Evolutionary conservation across 2,329 filamentous ascomycete genomes (phyloP).

Genomic region (Dactylellina drechsleri): DNA sequence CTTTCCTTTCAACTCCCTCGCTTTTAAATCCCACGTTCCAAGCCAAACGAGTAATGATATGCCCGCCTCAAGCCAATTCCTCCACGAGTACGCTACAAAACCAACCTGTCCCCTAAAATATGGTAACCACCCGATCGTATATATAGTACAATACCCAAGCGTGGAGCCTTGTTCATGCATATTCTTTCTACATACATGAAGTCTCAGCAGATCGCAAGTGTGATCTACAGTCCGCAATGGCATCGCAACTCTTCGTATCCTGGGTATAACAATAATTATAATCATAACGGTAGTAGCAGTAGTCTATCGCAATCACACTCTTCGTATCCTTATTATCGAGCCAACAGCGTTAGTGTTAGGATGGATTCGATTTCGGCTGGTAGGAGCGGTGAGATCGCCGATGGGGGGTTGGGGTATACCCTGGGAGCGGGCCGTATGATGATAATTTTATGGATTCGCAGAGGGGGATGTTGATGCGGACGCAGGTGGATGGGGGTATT

Average conservation of each 20-base stretch:
- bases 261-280: too few species aligned
- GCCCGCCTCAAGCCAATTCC: slow-evolving; percentile 21
- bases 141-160: background rate
- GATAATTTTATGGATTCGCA: slow-evolving; percentile 39
- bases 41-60: background rate
- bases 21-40: too few species aligned
- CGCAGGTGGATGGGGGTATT: slow-evolving; percentile 13
- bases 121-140: background rate
- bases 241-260: slow-evolving; percentile 15
- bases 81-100: slow-evolving; percentile 22
- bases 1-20: too few species aligned
- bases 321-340: slow-evolving; percentile 39
- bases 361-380: slow-evolving; percentile 20
- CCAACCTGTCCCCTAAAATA: slow-evolving; percentile 23
- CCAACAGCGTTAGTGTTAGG: slow-evolving; percentile 31
- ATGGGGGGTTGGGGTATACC: slow-evolving; percentile 12
- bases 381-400: background rate
- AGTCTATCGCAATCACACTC: slow-evolving; percentile 16
- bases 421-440: slow-evolving; percentile 33
- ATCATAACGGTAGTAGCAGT: slow-evolving; percentile 1
- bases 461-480: slow-evolving; percentile 33
- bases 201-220: slow-evolving; percentile 45
- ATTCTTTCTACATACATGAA: slow-evolving; percentile 47
- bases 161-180: background rate
- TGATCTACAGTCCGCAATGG: slow-evolving; percentile 38